These are phyloP conservation scores for Penicillium longicatenatum DNA, from an alignment of 495 filamentous ascomycete genomes.

Conservation along the genomic window DNA sequence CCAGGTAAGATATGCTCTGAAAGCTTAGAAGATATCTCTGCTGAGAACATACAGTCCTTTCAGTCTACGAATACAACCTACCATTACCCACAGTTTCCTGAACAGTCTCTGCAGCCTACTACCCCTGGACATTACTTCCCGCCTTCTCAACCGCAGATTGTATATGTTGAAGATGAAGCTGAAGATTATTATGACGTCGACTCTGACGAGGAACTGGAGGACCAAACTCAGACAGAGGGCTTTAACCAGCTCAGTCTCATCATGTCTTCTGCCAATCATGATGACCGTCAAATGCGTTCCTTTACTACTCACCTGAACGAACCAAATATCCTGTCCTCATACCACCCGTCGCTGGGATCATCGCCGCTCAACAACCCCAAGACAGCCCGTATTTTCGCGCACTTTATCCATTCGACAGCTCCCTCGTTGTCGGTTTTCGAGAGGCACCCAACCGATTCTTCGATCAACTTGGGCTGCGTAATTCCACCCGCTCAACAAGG, in stretches of 20 bases:
- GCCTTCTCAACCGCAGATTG: slow-evolving; percentile 21
- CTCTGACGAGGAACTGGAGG: slow-evolving; percentile 67
- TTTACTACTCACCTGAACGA: slow-evolving; percentile 68
- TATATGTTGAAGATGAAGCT: slow-evolving; percentile 51
- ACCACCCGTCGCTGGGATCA: slow-evolving; percentile 70
- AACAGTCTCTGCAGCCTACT: slow-evolving; percentile 6
- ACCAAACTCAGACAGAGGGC: slow-evolving; percentile 57
- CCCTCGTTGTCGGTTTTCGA: slow-evolving; percentile 88
- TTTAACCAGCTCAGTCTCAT: slow-evolving; percentile 48
- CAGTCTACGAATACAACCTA: slow-evolving; percentile 7
- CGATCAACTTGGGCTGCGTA: slow-evolving; percentile 65
- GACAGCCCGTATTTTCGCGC: slow-evolving; percentile 85
- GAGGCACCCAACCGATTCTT: slow-evolving; percentile 76
- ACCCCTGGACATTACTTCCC: slow-evolving; percentile 10
- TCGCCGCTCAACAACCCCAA: slow-evolving; percentile 82
- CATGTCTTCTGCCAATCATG: slow-evolving; percentile 51
- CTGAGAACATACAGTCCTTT: not conserved
- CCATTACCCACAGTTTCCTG: slow-evolving; percentile 15
- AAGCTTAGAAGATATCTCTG: not conserved
- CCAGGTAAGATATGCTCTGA: slow-evolving; percentile 5
- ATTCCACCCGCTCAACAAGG: slow-evolving; percentile 72
- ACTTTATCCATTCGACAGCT: slow-evolving; percentile 89
- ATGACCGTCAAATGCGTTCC: slow-evolving; percentile 54
- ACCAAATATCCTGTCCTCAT: slow-evolving; percentile 73
- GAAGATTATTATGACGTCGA: slow-evolving; percentile 65